Percentiles rank a stretch among this genome's conserved stretches.
These are phyloP conservation scores for Penstemon eatonii DNA, from an alignment of 257 asterid species.

Conservation along the genomic window DNA sequence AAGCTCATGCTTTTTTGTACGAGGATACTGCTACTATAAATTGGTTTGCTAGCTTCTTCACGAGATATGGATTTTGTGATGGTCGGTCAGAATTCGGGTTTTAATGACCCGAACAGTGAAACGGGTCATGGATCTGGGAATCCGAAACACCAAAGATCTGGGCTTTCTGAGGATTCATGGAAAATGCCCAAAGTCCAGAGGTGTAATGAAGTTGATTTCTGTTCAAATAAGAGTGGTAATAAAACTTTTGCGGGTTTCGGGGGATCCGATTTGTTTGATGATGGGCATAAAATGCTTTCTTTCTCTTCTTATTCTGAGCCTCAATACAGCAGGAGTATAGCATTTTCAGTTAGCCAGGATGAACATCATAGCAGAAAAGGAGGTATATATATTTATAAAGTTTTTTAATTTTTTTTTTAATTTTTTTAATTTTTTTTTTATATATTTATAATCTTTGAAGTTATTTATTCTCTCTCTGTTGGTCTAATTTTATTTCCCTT, in stretches of 20 bases:
- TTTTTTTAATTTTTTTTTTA: too few relatives aligned
- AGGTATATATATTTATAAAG: conserved; percentile 27
- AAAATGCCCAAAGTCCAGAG: conserved; percentile 37
- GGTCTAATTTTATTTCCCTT: neutral
- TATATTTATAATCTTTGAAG: too few relatives aligned
- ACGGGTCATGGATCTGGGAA: conserved; percentile 42
- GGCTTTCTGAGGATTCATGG: conserved; percentile 33
- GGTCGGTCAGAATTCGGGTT: conserved; percentile 29
- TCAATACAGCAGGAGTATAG: conserved; percentile 34
- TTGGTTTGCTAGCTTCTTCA: conserved; percentile 14
- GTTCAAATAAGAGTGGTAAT: conserved; percentile 23
- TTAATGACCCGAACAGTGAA: conserved; percentile 32
- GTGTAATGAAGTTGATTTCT: conserved; percentile 36
- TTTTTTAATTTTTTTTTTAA: neutral
- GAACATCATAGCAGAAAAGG: conserved; percentile 28
- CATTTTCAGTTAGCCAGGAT: conserved; percentile 41
- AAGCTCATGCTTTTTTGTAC: conserved; percentile 26
- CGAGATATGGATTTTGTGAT: conserved; percentile 46
- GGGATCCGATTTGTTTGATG: conserved; percentile 49
- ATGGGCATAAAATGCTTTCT: conserved; percentile 51
- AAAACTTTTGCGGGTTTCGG: conserved; percentile 34
- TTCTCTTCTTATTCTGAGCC: conserved; percentile 41
- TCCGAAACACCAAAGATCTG: conserved; percentile 47
- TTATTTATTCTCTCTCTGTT: neutral
- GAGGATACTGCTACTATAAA: conserved; percentile 27